These are phyloP conservation scores for Torulaspora maleeae DNA, from an alignment of 805 yeast species.

Conservation along the genomic window DNA sequence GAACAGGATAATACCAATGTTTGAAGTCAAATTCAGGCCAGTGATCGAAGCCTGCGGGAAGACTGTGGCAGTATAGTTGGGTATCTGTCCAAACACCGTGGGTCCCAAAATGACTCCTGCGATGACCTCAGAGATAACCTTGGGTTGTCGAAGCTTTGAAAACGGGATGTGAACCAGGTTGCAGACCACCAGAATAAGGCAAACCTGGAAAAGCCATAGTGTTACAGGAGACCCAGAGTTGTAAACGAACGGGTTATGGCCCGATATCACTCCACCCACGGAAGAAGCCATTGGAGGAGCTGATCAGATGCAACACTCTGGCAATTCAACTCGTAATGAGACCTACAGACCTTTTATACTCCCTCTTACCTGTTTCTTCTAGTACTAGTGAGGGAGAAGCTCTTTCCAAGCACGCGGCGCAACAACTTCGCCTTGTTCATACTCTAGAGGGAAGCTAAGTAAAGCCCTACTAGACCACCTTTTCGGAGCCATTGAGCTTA, in stretches of 20 bases:
- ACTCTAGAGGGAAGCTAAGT: background rate
- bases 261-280: conserved; percentile 67
- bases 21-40: conserved; percentile 62
- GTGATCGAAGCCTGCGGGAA: conserved; percentile 63
- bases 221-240: conserved; percentile 57
- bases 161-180: conserved; percentile 59
- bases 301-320: background rate
- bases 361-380: background rate
- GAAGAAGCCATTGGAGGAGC: conserved; percentile 14
- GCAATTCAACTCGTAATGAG: background rate
- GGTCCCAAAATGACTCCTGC: conserved; percentile 76
- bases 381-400: too few relatives aligned
- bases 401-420: background rate
- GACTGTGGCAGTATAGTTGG: conserved; percentile 57
- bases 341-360: background rate
- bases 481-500: background rate
- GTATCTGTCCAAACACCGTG: conserved; percentile 66
- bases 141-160: conserved; percentile 61
- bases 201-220: conserved; percentile 63
- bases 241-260: conserved; percentile 63
- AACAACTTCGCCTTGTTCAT: background rate
- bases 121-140: conserved; percentile 77
- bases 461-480: background rate
- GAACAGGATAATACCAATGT: conserved; percentile 68
- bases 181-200: conserved; percentile 55